Evolutionary conservation across 345 rosid genomes (phyloP), one percentile per base, ranked within the genome.

Genomic region (Melaleuca quinquenervia): DNA sequence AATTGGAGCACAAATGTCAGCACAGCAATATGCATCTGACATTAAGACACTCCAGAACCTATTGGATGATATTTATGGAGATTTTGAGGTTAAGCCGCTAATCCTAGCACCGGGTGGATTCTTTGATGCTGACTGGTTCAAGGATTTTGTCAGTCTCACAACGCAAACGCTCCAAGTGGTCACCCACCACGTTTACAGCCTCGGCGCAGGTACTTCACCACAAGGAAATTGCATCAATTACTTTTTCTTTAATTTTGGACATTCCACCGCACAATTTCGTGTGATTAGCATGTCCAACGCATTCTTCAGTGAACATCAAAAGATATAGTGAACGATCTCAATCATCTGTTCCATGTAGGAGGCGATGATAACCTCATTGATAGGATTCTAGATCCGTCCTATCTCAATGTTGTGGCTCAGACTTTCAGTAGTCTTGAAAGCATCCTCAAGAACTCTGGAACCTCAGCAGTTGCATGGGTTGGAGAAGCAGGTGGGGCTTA

Each of bases 401-500:
- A 86, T 82, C 95, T 94, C 26, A 88, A 91, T 32, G 48, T 89
- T 5, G 90, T 88, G 3, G 58, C 85, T 3, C 56, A 83, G 18
- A 32, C 90, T 50, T 90, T 92, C 84, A 85, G 90, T 3, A 50
- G 53, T 53, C 91, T 93, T 74, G 88, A 87, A 80, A 49, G 85
- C 27, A 90, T 93, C 87, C 84, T 94, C 75, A 88, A 87, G 86
- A 87, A 64, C 18, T 78, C 93, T 1, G 84, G 87, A 64, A 89
- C 90, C 85, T 75, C 85, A 44, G 92, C 94, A 9, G 93, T 91
- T 52, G 93, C 95, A 54, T 93, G 96, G 95, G 92, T 93, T 82
- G 91, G 96, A 24, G 95, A 94, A 87, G 93, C 95, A 41, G 95
- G 96, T 11, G 96, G 93, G 58, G 95, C 94, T 49, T 90, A 87